phyloP scores from a whole-genome alignment of 352 stramenopile genomes.

The Phytophthora pluvialis region DNA sequence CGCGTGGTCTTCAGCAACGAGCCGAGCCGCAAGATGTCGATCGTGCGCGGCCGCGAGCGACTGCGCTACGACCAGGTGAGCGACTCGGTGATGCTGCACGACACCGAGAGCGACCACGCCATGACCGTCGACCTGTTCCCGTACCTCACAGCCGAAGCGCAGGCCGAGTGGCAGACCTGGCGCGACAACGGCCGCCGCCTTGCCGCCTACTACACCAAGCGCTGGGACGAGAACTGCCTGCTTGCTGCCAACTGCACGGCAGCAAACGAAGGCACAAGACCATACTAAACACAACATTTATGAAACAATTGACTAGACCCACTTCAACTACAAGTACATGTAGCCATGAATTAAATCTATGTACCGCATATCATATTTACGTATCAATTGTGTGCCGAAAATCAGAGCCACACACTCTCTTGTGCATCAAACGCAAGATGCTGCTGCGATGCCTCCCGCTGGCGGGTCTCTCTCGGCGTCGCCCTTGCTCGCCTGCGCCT shows the following conservation, averaged over 20 bases:
- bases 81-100: conserved; percentile 39
- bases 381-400: too few relatives aligned
- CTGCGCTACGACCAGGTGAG: conserved; percentile 51
- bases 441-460: conserved; percentile 8
- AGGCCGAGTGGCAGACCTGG: conserved; percentile 23
- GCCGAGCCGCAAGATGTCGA: conserved; percentile 31
- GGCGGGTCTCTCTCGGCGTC: background rate
- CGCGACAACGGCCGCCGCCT: conserved; percentile 40
- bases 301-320: too few relatives aligned
- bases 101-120: conserved; percentile 46
- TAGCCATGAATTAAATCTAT: too few relatives aligned
- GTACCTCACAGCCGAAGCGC: conserved; percentile 23
- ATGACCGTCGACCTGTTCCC: conserved; percentile 45
- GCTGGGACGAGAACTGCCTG: conserved; percentile 52
- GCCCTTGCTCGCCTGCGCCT: background rate
- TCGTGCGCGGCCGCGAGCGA: conserved; percentile 33
- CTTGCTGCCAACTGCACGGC: conserved; percentile 34
- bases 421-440: background rate
- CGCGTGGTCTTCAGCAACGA: conserved; percentile 65
- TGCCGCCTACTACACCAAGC: conserved; percentile 60
- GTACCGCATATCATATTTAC: background rate
- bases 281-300: background rate
- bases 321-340: too few relatives aligned
- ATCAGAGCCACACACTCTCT: conserved; percentile 8
- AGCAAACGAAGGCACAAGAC: background rate